A percentile compares a stretch with the other conserved stretches of the same genome.
phyloP scores from a whole-genome alignment of 352 stramenopile genomes.

The Phytophthora boehmeriae region DNA sequence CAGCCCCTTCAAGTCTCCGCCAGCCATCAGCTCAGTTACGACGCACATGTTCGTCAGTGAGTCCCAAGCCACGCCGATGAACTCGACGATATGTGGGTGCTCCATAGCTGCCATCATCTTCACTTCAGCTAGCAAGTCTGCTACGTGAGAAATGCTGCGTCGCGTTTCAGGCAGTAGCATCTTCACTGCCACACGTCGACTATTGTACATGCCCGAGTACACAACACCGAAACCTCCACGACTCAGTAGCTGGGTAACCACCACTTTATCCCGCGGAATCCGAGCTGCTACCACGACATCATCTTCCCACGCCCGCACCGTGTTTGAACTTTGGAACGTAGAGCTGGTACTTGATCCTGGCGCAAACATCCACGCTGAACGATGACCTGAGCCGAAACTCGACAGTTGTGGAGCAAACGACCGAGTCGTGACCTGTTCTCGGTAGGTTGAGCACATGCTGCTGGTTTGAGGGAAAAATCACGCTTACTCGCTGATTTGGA shows the following conservation, averaged over 20 bases:
- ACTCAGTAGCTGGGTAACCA: constrained; percentile 36
- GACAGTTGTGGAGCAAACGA: constrained; percentile 29
- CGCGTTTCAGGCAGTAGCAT: constrained; percentile 46
- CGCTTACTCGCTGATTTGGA: constrained; percentile 25
- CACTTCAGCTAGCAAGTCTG: constrained; percentile 47
- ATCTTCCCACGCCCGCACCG: constrained; percentile 42
- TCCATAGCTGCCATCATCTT: constrained; percentile 54
- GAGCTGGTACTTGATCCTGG: constrained; percentile 12
- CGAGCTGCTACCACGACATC: constrained; percentile 44
- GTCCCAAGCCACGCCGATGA: constrained; percentile 61
- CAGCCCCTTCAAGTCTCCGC: constrained; percentile 53
- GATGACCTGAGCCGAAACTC: constrained; percentile 13
- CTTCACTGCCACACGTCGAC: constrained; percentile 53
- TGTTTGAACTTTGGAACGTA: constrained; percentile 10
- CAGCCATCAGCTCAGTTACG: constrained; percentile 62
- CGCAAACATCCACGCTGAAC: constrained; percentile 15
- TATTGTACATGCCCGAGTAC: constrained; percentile 44
- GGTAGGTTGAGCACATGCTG: constrained; percentile 29
- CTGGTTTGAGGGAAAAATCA: constrained; percentile 29
- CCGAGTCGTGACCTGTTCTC: constrained; percentile 19
- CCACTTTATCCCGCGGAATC: constrained; percentile 48
- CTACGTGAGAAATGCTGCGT: constrained; percentile 32
- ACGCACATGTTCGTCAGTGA: constrained; percentile 49
- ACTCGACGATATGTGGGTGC: constrained; percentile 50
- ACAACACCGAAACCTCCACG: constrained; percentile 53